Evolutionary conservation across 164 flowering plant genomes (phyloP).

Genomic region (Umbellularia californica): DNA sequence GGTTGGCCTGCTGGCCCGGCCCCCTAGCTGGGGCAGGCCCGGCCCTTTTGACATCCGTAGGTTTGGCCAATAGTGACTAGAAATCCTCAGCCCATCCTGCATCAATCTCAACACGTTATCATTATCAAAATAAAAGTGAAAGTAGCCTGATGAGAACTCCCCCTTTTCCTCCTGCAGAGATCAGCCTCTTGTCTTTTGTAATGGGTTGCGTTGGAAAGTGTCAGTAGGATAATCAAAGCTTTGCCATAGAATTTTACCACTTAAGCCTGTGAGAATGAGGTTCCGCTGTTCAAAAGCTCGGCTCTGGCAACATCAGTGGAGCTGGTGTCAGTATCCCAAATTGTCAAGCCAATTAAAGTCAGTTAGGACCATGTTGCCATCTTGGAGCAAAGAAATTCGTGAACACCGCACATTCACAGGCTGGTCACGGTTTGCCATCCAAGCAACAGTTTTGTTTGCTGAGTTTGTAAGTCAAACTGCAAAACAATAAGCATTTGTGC

Average conservation of each 20-base stretch:
- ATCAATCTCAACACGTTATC: conserved; percentile 15
- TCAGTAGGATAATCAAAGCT: conserved; percentile 18
- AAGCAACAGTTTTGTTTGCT: conserved; percentile 11
- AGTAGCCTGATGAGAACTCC: conserved; percentile 8
- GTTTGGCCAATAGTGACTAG: conserved; percentile 21
- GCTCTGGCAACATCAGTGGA: conserved; percentile 3
- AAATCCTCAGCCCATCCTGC: conserved; percentile 19
- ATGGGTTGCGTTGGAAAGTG: conserved; percentile 18
- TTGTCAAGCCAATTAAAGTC: conserved; percentile 8
- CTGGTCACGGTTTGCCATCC: conserved; percentile 20
- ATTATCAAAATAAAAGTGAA: conserved; percentile 11
- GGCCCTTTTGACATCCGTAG: too few species aligned
- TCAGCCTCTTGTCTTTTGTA: conserved; percentile 11
- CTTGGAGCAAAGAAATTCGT: background rate
- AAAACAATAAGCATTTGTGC: conserved; percentile 13
- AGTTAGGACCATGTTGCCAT: conserved; percentile 12
- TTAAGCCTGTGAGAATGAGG: conserved; percentile 10
- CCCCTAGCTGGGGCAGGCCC: too few species aligned
- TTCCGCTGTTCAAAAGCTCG: conserved; percentile 13
- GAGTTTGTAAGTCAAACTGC: conserved; percentile 22
- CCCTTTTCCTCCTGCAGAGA: conserved; percentile 11
- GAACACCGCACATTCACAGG: conserved; percentile 17
- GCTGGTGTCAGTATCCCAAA: conserved; percentile 16
- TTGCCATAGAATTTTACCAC: conserved; percentile 9
- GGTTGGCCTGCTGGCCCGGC: too few species aligned